Conservation (phyloP, 768 basidiomycete species). For the Agaricus sinodeliciosus region DNA sequence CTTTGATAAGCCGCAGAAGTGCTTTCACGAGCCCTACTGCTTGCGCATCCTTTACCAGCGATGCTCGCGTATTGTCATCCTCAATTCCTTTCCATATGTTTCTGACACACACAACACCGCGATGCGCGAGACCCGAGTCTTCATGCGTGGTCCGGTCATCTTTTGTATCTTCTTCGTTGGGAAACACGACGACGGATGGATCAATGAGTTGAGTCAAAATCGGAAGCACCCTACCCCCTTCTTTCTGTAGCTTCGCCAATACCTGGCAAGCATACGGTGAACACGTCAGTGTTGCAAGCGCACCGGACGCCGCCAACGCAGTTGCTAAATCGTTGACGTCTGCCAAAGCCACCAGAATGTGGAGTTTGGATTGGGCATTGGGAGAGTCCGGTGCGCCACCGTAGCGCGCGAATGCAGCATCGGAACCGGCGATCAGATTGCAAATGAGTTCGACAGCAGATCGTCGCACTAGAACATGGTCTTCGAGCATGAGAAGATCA, state of each 20-base stretch:
- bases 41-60: slow-evolving; percentile 45
- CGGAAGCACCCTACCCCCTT: slow-evolving; percentile 55
- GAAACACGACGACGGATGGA: slow-evolving; percentile 32
- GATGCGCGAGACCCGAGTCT: slow-evolving; percentile 64
- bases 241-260: slow-evolving; percentile 58
- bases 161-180: slow-evolving; percentile 23
- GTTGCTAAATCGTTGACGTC: slow-evolving; percentile 85
- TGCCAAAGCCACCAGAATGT: slow-evolving; percentile 77
- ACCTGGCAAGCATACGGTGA: slow-evolving; percentile 52
- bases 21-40: slow-evolving; percentile 47
- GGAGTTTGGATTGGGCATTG: slow-evolving; percentile 57
- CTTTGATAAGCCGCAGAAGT: slow-evolving; percentile 44
- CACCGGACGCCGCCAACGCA: slow-evolving; percentile 84
- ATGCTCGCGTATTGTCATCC: slow-evolving; percentile 29
- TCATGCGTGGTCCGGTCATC: slow-evolving; percentile 30
- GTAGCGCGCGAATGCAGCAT: slow-evolving; percentile 70
- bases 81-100: slow-evolving; percentile 51
- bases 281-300: slow-evolving; percentile 73
- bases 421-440: slow-evolving; percentile 79
- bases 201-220: slow-evolving; percentile 66
- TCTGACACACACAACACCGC: slow-evolving; percentile 68
- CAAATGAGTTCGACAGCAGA: slow-evolving; percentile 90
- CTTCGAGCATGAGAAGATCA: slow-evolving; percentile 74
- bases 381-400: slow-evolving; percentile 35
- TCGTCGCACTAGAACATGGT: slow-evolving; percentile 74